Conservation (phyloP, 306 rosid species). For the Purshia tridentata region DNA sequence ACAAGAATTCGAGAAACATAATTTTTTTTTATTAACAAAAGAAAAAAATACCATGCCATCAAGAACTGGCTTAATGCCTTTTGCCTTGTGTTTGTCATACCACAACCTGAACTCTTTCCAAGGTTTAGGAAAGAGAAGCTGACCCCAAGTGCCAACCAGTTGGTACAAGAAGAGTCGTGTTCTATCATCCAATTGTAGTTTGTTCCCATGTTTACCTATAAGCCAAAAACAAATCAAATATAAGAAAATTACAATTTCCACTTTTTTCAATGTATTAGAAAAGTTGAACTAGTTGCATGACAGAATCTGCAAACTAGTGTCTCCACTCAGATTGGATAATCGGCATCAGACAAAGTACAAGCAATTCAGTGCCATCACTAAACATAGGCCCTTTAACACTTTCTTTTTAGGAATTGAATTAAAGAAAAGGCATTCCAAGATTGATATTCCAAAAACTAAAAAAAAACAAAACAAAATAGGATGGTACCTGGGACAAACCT, state of each 20-base stretch:
- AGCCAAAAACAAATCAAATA: slow-evolving; percentile 23
- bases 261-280: no score
- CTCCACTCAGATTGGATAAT: not conserved
- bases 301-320: not conserved
- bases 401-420: not conserved
- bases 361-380: not conserved
- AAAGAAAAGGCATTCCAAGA: not conserved
- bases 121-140: slow-evolving; percentile 92
- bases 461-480: slow-evolving; percentile 5
- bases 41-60: slow-evolving; percentile 74
- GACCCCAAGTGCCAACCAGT: slow-evolving; percentile 98
- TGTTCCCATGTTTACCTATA: slow-evolving; percentile 89
- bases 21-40: not conserved
- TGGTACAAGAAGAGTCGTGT: slow-evolving; percentile 77
- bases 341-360: not conserved
- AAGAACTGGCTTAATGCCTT: slow-evolving; percentile 67
- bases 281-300: not conserved
- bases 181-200: slow-evolving; percentile 54
- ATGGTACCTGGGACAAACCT: slow-evolving; percentile 99
- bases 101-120: slow-evolving; percentile 99
- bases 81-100: slow-evolving; percentile 82
- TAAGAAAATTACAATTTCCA: slow-evolving; percentile 2
- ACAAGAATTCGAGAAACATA: not conserved
- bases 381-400: not conserved
- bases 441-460: not conserved